Percentiles rank a stretch among this genome's conserved stretches.
phyloP scores from a whole-genome alignment of 306 rosid species.

The Prinsepia uniflora region DNA sequence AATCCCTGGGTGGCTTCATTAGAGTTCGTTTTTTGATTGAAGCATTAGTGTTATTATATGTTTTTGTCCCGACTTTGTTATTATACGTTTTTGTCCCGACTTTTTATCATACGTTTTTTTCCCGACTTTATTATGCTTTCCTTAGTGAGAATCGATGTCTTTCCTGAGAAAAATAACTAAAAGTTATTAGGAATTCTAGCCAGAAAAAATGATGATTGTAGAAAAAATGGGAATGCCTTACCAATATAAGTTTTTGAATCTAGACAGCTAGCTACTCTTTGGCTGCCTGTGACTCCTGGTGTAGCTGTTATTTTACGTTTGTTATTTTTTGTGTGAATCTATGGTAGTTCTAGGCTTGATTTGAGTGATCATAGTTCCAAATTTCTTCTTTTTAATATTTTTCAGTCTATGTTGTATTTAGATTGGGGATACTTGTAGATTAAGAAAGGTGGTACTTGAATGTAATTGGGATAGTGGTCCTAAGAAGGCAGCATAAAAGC shows the following conservation, averaged over 20 bases:
- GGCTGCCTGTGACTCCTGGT: neutral
- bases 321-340: neutral
- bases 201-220: conserved; percentile 1
- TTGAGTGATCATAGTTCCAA: neutral
- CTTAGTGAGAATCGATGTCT: neutral
- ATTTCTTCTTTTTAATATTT: conserved; percentile 8
- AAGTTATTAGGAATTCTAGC: neutral
- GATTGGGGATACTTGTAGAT: neutral
- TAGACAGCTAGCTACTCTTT: neutral
- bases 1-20: neutral
- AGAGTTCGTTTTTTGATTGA: neutral
- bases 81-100: neutral
- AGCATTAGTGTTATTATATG: neutral
- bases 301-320: neutral
- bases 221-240: neutral
- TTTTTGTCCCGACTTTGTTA: neutral
- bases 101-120: neutral
- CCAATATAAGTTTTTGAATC: neutral
- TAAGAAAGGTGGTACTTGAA: neutral
- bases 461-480: conserved; percentile 1
- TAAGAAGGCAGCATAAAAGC: neutral
- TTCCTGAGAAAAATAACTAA: neutral
- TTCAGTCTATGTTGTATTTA: neutral
- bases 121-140: neutral
- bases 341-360: neutral